Percentiles rank a stretch among this genome's conserved stretches.
These are phyloP conservation scores for Hippophae tibetana DNA, from an alignment of 306 rosid species.

Conservation along the genomic window DNA sequence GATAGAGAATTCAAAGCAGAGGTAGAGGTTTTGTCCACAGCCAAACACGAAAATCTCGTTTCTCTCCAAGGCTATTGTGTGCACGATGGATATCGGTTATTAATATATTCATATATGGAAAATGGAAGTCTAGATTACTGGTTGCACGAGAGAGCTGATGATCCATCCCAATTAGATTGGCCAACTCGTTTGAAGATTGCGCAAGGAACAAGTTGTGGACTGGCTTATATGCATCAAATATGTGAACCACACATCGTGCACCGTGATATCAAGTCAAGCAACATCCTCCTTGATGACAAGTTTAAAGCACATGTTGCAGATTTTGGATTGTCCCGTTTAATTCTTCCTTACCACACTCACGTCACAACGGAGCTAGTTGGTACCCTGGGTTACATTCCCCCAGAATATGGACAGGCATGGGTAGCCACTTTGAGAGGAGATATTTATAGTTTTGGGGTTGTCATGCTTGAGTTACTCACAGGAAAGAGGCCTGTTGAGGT, in stretches of 20 bases:
- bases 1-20: conserved; percentile 95
- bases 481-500: conserved; percentile 84
- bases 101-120: conserved; percentile 81
- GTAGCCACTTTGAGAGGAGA: conserved; percentile 95
- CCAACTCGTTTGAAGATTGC: conserved; percentile 60
- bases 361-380: conserved; percentile 98
- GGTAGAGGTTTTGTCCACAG: conserved; percentile 80
- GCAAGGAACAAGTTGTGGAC: conserved; percentile 58
- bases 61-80: conserved; percentile 82
- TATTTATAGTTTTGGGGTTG: conserved; percentile 90
- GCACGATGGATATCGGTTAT: conserved; percentile 65
- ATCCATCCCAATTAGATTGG: conserved; percentile 74
- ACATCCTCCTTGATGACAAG: conserved; percentile 71
- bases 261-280: conserved; percentile 91
- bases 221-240: conserved; percentile 84
- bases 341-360: conserved; percentile 87
- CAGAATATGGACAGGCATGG: conserved; percentile 96
- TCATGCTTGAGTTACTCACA: conserved; percentile 80
- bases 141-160: conserved; percentile 83
- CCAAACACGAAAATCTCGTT: conserved; percentile 84
- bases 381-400: conserved; percentile 92
- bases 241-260: conserved; percentile 92
- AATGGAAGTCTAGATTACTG: conserved; percentile 93
- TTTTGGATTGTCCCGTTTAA: conserved; percentile 77
- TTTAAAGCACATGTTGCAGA: conserved; percentile 90